Base-by-base conservation (phyloP, 805 yeast genomes). In the Yueomyces sp. region DNA sequence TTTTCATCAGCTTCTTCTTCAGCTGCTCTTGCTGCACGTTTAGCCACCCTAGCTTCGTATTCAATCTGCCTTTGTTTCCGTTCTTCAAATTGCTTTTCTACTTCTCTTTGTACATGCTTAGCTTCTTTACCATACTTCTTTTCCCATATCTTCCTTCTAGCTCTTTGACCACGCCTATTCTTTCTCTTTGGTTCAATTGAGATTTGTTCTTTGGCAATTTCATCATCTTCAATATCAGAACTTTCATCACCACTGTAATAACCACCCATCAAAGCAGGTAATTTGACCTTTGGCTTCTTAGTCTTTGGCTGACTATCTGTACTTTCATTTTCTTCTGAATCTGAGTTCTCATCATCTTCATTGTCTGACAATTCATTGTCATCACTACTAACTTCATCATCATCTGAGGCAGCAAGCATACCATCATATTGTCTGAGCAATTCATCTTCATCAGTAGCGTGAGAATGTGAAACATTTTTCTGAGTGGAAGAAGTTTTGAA, bases 111-210 rank as follows among this genome's bases (percentile, higher is more conserved):
- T 28, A 88, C 73, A 60, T 92, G 98, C 45, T 77, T 79, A n/a
- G 98, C 98, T 28, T 69, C 66, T 26, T 62, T 61, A 29, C 97
- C 97, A 58, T 70, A 92, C 61, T 92, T 90, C 64, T 74, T 68
- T 58, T 87, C 98, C 97, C 97, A 92, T 42, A 92, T 86, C 69
- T 84, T 82, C 61, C 90, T 92, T 66, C 98, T 79, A 1, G 96
- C 98, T 47, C 97, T 73, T 67, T 92, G 98, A 28, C 98, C 98
- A 62, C 96, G 77, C 65, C 98, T 73, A 62, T 92, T 92, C 54
- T 87, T 86, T 49, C 90, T 74, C 48, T 62, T 65, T 26, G 69
- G 71, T 30, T 73, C 47, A 4, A 50, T 52, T 26, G 57, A 47
- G n/a, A 52, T 49, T 42, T 56, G 58, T 56, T 57, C 51, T 38